These are phyloP conservation scores for Fusarium beomiforme DNA, from an alignment of 2,329 filamentous ascomycete genomes.

Conservation along the genomic window DNA sequence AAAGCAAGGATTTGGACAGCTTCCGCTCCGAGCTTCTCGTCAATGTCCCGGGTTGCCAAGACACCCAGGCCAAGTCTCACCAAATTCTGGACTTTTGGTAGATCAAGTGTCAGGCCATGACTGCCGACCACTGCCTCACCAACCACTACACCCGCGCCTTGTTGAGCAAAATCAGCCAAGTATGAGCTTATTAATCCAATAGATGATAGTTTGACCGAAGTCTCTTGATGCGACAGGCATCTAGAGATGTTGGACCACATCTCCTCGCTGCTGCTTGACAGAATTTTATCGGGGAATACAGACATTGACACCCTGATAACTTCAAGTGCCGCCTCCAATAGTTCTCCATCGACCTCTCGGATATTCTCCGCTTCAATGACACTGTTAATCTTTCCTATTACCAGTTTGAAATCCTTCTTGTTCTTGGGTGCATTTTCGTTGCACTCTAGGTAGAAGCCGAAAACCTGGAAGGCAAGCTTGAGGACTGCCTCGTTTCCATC, in stretches of 20 bases:
- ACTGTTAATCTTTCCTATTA: slow-evolving; percentile 64
- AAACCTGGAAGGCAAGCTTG: slow-evolving; percentile 81
- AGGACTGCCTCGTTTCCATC: slow-evolving; percentile 76
- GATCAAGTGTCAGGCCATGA: slow-evolving; percentile 74
- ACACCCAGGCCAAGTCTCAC: slow-evolving; percentile 61
- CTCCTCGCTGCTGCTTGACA: slow-evolving; percentile 67
- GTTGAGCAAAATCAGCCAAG: slow-evolving; percentile 80
- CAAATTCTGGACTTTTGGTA: slow-evolving; percentile 70
- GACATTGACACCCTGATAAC: slow-evolving; percentile 74
- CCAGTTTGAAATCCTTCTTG: slow-evolving; percentile 72
- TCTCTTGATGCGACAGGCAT: slow-evolving; percentile 77
- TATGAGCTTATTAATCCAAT: slow-evolving; percentile 80
- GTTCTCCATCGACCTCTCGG: slow-evolving; percentile 70
- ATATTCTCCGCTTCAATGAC: slow-evolving; percentile 65
- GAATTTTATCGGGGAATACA: slow-evolving; percentile 69
- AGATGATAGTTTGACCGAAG: slow-evolving; percentile 79
- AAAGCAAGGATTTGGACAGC: slow-evolving; percentile 85
- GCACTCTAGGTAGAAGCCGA: slow-evolving; percentile 83
- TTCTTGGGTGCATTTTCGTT: slow-evolving; percentile 67
- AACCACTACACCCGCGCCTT: slow-evolving; percentile 57
- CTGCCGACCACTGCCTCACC: slow-evolving; percentile 73
- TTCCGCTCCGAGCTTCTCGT: slow-evolving; percentile 80
- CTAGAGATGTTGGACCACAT: slow-evolving; percentile 77
- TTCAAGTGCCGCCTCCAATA: slow-evolving; percentile 78
- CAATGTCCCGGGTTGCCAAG: slow-evolving; percentile 71